These are phyloP conservation scores for Scheffersomyces cryptocercus DNA, from an alignment of 1,139 yeast genomes.

Conservation along the genomic window DNA sequence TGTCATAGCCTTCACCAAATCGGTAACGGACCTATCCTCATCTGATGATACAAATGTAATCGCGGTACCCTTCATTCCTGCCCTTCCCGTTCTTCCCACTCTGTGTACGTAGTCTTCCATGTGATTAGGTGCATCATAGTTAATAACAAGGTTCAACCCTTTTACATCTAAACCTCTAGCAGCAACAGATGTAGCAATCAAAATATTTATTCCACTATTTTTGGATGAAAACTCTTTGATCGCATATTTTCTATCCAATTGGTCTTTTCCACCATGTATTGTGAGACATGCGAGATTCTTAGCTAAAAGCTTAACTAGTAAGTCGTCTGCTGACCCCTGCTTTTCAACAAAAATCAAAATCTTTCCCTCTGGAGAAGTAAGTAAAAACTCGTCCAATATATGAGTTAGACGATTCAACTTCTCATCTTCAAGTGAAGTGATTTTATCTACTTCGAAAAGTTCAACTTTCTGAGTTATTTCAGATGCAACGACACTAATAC, in stretches of 20 bases:
- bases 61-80: constrained; percentile 78
- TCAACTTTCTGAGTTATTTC: constrained; percentile 76
- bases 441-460: constrained; percentile 37
- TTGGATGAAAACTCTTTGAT: constrained; percentile 63
- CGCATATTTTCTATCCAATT: constrained; percentile 77
- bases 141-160: constrained; percentile 73
- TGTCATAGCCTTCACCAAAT: constrained; percentile 69
- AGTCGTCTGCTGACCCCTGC: constrained; percentile 76
- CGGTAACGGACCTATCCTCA: constrained; percentile 72
- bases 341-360: constrained; percentile 83
- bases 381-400: constrained; percentile 48
- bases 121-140: constrained; percentile 88
- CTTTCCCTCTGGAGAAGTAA: constrained; percentile 44
- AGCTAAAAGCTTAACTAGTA: constrained; percentile 57
- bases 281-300: constrained; percentile 63
- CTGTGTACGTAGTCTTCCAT: constrained; percentile 96
- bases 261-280: constrained; percentile 93
- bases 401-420: constrained; percentile 60
- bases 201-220: constrained; percentile 56
- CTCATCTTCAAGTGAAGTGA: constrained; percentile 10
- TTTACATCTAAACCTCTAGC: constrained; percentile 95
- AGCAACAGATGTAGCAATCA: constrained; percentile 91
- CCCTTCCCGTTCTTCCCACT: constrained; percentile 96
- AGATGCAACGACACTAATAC: constrained; percentile 78
- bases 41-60: constrained; percentile 65